Base-by-base conservation (phyloP, 1,139 yeast genomes). In the Kurtzmaniella natalensis region DNA sequence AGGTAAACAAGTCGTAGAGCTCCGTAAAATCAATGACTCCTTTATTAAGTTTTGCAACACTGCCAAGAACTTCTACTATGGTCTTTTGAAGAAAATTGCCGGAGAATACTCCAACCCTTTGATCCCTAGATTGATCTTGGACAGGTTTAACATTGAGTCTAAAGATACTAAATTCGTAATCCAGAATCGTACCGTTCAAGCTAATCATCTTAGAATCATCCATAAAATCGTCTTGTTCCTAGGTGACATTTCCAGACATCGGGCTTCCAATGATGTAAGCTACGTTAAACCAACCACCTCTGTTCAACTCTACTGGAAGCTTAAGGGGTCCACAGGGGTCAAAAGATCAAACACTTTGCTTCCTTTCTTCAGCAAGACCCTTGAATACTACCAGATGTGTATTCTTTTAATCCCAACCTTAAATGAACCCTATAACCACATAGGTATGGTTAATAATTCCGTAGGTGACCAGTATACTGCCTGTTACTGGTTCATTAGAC, bases 401-500 rank as follows among this genome's bases (percentile, higher is more conserved):
- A 70, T 77, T 21, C 46, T 72, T 26, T 55, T 80, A 17, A 54
- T 80, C 25, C 89, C 88, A 1, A 75, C 84, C 1, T 62, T 78
- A 37, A 81, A 81, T 37, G 87, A 79, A 45, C 78, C 86, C 1
- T 76, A 76, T 45, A 75, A 76, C 44, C 84, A 79, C 45, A 68
- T 76, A 34, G 87, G 85, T 5, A 71, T 80, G 58, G 69, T 80
- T 15, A 68, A 70, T 41, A 67, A 66, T 40, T 34, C 51, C 9
- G 44, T 57, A 15, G 68, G 59, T 31, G 62, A 63, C 33, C 62
- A 59, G 34, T 55, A 46, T 31, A 50, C 48, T 18, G 65, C 72
- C 0, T 47, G 56, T 21, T 53, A 62, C 31, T 68, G 82, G 65
- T 78, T 81, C 37, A 53, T 76, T 30, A 64, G 88, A 42, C 76